phyloP scores from a whole-genome alignment of 1,139 yeast genomes.

The Sugiyamaella xylanicola region DNA sequence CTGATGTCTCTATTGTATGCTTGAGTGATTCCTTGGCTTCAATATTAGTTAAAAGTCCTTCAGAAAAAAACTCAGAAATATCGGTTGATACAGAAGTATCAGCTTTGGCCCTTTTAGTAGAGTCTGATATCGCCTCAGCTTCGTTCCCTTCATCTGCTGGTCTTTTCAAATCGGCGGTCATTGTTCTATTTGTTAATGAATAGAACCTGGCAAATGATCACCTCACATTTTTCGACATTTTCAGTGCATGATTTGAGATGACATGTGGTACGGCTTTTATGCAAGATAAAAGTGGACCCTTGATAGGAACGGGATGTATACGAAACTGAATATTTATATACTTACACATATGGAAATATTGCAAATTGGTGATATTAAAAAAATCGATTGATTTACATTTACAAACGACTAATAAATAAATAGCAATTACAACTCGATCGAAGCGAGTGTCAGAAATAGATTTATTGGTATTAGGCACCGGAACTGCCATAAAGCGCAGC shows the following conservation, averaged over 20 bases:
- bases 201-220: too few relatives aligned
- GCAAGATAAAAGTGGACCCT: conserved; percentile 11
- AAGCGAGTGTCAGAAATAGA: conserved; percentile 4
- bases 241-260: not conserved
- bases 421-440: not conserved
- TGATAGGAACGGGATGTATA: too few relatives aligned
- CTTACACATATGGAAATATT: too few relatives aligned
- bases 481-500: conserved; percentile 87
- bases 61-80: not conserved
- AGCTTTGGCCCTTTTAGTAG: conserved; percentile 13
- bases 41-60: conserved; percentile 16
- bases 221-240: not conserved
- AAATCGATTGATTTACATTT: not conserved
- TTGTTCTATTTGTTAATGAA: not conserved
- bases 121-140: not conserved
- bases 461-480: conserved; percentile 54
- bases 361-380: not conserved
- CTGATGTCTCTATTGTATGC: conserved; percentile 47
- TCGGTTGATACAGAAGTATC: conserved; percentile 18
- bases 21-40: conserved; percentile 27
- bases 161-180: conserved; percentile 13
- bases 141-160: not conserved
- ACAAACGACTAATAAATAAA: conserved; percentile 1
- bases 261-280: not conserved
- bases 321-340: too few relatives aligned